These are phyloP conservation scores for Fomitopsis palustris DNA, from an alignment of 1,284 basidiomycete genomes.

Conservation along the genomic window DNA sequence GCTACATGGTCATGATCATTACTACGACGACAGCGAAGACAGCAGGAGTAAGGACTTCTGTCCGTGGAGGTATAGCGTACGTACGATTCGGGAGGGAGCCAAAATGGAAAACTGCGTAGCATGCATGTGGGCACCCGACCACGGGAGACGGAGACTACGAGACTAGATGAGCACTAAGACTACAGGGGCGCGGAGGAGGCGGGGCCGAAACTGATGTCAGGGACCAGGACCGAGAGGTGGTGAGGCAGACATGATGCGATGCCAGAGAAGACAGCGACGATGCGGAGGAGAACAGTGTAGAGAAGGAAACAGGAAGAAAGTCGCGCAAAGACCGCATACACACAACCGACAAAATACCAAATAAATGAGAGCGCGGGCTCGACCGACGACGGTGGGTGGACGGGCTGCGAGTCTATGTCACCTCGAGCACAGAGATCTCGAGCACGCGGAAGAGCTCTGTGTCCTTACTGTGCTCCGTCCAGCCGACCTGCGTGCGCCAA, in stretches of 20 bases:
- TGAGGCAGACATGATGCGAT: background rate
- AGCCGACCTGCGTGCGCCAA: conserved; percentile 74
- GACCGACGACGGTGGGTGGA: background rate
- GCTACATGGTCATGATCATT: conserved; percentile 12
- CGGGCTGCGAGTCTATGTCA: conserved; percentile 28
- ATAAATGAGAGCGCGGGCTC: background rate
- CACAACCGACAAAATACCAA: background rate
- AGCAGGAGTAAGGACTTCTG: conserved; percentile 5
- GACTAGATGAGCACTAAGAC: conserved; percentile 26
- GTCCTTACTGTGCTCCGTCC: conserved; percentile 76
- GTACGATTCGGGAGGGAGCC: background rate
- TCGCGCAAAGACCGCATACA: background rate
- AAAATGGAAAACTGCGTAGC: background rate
- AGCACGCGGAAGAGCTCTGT: conserved; percentile 66
- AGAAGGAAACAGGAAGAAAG: background rate
- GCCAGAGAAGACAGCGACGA: conserved; percentile 1
- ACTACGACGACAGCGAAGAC: conserved; percentile 14
- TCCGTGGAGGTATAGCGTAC: conserved; percentile 10
- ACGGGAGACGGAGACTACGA: conserved; percentile 9
- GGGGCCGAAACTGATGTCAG: background rate
- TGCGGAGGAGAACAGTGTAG: background rate
- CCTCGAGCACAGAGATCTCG: conserved; percentile 74
- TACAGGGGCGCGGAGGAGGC: conserved; percentile 13
- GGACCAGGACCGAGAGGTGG: background rate
- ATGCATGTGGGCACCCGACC: background rate